A percentile compares a stretch with the other conserved stretches of the same genome.
Evolutionary conservation across 768 basidiomycete genomes (phyloP).

Genomic region (Coprinopsis cinerea): DNA sequence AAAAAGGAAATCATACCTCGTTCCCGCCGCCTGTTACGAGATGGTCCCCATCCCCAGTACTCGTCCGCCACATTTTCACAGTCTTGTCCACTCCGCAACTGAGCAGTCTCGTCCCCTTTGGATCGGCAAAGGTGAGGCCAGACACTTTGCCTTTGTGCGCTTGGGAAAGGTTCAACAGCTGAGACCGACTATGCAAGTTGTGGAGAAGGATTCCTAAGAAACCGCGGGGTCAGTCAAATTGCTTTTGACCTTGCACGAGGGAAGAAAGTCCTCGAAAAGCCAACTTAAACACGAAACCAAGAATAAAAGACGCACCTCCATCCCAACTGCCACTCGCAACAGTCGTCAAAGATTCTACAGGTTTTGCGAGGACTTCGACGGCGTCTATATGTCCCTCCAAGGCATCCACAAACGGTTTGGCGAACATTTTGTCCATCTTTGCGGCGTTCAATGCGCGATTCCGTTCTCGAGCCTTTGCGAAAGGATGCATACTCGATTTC

Average conservation of each 20-base stretch:
- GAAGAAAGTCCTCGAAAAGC: neutral
- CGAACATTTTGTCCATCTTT: conserved; percentile 95
- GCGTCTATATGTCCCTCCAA: conserved; percentile 94
- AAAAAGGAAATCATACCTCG: neutral
- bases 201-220: conserved; percentile 77
- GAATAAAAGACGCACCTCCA: conserved; percentile 60
- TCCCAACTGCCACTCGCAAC: conserved; percentile 95
- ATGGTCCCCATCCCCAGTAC: conserved; percentile 26
- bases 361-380: conserved; percentile 78
- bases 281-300: neutral
- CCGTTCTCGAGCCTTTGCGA: conserved; percentile 87
- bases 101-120: conserved; percentile 50
- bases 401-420: conserved; percentile 91
- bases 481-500: conserved; percentile 93
- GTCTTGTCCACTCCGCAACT: conserved; percentile 82
- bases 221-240: neutral
- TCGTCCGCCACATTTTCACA: conserved; percentile 74
- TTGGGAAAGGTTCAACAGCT: conserved; percentile 49
- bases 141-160: conserved; percentile 87
- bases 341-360: conserved; percentile 64
- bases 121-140: conserved; percentile 63
- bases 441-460: conserved; percentile 91
- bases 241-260: neutral
- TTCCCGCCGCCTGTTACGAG: neutral
- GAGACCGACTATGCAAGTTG: conserved; percentile 56